phyloP scores from a whole-genome alignment of 1,284 basidiomycete species.

The Nidula niveotomentosa region DNA sequence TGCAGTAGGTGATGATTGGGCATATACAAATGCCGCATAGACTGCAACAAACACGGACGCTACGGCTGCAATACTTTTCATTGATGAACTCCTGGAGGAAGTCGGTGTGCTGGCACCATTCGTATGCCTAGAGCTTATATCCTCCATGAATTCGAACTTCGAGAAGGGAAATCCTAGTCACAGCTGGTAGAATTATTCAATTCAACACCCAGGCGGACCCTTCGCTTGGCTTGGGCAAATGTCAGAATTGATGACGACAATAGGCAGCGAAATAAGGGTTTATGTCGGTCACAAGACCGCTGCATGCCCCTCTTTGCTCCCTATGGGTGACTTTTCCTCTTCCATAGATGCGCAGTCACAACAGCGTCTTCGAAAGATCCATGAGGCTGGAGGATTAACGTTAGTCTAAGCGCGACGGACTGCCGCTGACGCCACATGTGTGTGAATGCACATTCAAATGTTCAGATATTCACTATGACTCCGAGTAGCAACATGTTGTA shows the following conservation, averaged over 20 bases:
- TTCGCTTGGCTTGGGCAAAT: too few species aligned
- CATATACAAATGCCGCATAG: conserved; percentile 1
- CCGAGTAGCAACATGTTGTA: too few species aligned
- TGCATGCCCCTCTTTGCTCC: neutral
- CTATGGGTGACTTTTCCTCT: neutral
- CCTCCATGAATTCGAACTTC: neutral
- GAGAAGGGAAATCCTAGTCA: neutral
- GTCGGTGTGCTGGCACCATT: neutral
- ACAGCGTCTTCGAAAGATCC: neutral
- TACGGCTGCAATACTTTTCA: neutral
- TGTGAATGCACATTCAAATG: too few species aligned
- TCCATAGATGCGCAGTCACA: neutral
- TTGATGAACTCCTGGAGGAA: neutral
- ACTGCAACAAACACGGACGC: neutral
- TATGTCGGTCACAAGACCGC: neutral
- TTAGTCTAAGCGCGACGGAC: neutral
- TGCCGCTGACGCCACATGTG: neutral
- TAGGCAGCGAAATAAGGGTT: neutral
- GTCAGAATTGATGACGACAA: neutral
- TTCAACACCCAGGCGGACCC: neutral
- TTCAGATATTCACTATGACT: too few species aligned
- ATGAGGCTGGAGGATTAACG: neutral
- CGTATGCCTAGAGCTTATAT: neutral
- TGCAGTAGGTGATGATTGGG: neutral
- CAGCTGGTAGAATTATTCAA: neutral